Evolutionary conservation across 2,329 filamentous ascomycete genomes (phyloP).

Genomic region (Metarhizium anisopliae): DNA sequence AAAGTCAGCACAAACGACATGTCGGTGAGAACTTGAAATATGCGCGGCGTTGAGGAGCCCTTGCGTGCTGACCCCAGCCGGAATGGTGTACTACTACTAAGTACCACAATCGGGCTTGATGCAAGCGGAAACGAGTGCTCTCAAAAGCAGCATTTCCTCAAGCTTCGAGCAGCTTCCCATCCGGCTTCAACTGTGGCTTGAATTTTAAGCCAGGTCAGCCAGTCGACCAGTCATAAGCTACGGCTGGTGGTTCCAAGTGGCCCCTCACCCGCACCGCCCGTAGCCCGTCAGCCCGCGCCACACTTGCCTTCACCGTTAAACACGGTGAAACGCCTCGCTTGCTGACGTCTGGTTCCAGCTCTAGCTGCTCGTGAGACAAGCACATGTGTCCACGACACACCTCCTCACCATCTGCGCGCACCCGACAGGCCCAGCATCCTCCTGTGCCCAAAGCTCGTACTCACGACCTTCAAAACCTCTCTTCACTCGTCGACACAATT

Average conservation of each 20-base stretch:
- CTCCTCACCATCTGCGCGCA: background rate
- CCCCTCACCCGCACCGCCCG: too few species aligned
- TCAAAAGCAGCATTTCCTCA: too few species aligned
- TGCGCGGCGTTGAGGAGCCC: too few species aligned
- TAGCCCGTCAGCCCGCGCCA: background rate
- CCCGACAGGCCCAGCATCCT: background rate
- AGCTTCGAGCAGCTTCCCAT: too few species aligned
- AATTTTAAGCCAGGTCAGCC: too few species aligned
- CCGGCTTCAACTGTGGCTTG: too few species aligned
- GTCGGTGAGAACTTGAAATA: too few species aligned
- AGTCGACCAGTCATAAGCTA: background rate
- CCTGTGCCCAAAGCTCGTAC: background rate
- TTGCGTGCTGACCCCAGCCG: too few species aligned
- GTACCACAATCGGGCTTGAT: background rate
- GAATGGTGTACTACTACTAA: too few species aligned
- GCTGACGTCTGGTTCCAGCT: background rate
- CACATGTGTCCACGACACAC: conserved; percentile 1
- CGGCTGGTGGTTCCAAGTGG: background rate
- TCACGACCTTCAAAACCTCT: background rate
- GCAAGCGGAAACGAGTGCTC: background rate
- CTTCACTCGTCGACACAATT: conserved; percentile 11
- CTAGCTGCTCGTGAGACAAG: background rate
- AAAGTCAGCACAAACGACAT: too few species aligned
- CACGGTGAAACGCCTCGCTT: background rate
- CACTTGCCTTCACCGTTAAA: background rate